Evolutionary conservation across 257 asterid species (phyloP).

Genomic region (Apocynum venetum): DNA sequence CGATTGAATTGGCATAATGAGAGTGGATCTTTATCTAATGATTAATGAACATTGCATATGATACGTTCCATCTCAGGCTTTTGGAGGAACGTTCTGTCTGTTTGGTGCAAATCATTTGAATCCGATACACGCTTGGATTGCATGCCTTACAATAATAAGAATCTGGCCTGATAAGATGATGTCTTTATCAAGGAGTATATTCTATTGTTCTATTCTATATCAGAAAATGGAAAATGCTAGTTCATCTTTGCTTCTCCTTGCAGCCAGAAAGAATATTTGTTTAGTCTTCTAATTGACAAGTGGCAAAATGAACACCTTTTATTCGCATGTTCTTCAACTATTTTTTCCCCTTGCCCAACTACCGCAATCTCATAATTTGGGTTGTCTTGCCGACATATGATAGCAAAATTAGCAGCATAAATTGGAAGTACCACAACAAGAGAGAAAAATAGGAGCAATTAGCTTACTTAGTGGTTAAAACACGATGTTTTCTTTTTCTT

Average conservation of each 20-base stretch:
- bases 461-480: background rate
- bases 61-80: constrained; percentile 1
- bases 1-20: background rate
- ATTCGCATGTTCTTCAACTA: background rate
- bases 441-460: background rate
- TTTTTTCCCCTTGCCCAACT: constrained; percentile 2
- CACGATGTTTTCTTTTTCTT: no score
- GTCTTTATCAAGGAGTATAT: constrained; percentile 13
- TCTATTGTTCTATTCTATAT: background rate
- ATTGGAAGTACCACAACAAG: background rate
- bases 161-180: constrained; percentile 9
- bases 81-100: constrained; percentile 8
- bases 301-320: constrained; percentile 15
- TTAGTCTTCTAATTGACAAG: constrained; percentile 5
- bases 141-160: background rate
- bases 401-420: constrained; percentile 5
- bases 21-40: background rate
- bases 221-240: background rate
- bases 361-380: constrained; percentile 11
- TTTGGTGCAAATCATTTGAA: background rate
- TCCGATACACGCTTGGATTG: background rate
- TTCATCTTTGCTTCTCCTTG: background rate
- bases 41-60: constrained; percentile 6
- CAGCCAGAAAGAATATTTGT: background rate
- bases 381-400: constrained; percentile 17